phyloP scores from a whole-genome alignment of 2,329 filamentous ascomycete genomes.

The Fusarium fujikuroi region DNA sequence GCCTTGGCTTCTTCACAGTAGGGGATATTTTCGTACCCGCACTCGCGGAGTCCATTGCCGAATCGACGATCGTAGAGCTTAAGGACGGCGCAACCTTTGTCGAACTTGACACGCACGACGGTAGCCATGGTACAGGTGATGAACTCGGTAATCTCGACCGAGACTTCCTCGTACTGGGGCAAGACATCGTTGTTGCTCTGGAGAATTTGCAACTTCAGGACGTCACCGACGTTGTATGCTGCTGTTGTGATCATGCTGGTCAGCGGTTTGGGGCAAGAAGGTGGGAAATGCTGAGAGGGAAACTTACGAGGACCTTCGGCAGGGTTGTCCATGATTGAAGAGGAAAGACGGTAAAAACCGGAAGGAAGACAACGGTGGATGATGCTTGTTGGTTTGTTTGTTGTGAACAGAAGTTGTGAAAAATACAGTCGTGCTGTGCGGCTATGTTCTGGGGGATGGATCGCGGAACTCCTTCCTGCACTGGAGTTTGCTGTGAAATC shows the following conservation, averaged over 20 bases:
- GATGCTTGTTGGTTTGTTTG: background rate
- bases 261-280: background rate
- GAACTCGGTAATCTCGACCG: background rate
- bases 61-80: background rate
- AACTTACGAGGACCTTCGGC: background rate
- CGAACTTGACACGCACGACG: background rate
- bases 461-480: background rate
- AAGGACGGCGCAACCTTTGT: background rate
- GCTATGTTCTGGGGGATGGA: background rate
- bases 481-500: background rate
- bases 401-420: background rate
- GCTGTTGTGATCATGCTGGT: background rate
- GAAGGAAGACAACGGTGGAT: background rate
- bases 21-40: fast-evolving
- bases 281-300: fast-evolving
- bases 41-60: background rate
- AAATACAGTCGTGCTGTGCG: background rate
- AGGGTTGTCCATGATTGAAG: background rate
- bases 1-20: background rate
- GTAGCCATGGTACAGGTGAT: background rate
- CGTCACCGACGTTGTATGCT: background rate
- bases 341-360: too few relatives aligned
- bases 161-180: background rate
- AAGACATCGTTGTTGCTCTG: background rate
- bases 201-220: background rate